Evolutionary conservation across 768 basidiomycete species (phyloP).

Genomic region (Boletus bicolor): DNA sequence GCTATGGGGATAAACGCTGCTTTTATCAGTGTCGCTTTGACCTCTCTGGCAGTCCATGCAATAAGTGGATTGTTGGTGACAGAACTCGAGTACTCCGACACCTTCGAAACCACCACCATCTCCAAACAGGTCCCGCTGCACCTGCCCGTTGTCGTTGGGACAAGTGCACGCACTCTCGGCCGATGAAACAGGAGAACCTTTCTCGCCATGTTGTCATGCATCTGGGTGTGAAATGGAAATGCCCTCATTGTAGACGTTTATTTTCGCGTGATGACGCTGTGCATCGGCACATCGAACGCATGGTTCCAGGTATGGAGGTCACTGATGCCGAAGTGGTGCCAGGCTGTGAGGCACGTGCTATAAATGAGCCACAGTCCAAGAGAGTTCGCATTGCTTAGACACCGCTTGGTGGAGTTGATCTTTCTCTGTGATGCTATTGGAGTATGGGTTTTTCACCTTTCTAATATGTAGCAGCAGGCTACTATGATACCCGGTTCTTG

Average conservation of each 20-base stretch:
- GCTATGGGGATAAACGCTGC: slow-evolving; percentile 17
- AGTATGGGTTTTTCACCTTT: not conserved
- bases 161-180: slow-evolving; percentile 19
- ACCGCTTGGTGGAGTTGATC: not conserved
- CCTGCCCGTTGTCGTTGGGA: slow-evolving; percentile 24
- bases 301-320: slow-evolving; percentile 21
- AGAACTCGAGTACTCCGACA: slow-evolving; percentile 25
- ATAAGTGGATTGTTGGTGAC: slow-evolving; percentile 26
- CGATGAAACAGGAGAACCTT: slow-evolving; percentile 33
- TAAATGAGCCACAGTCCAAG: slow-evolving; percentile 3
- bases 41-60: slow-evolving; percentile 23
- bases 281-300: slow-evolving; percentile 31
- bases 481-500: slow-evolving; percentile 10
- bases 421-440: not conserved
- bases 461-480: not conserved
- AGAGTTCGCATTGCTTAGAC: slow-evolving; percentile 5
- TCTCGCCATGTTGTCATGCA: slow-evolving; percentile 31
- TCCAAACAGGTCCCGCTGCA: slow-evolving; percentile 13
- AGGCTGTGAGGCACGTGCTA: slow-evolving; percentile 13
- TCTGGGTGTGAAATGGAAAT: slow-evolving; percentile 30
- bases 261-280: slow-evolving; percentile 35
- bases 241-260: slow-evolving; percentile 22
- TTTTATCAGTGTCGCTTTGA: slow-evolving; percentile 28
- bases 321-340: slow-evolving; percentile 25
- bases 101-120: slow-evolving; percentile 26